These are phyloP conservation scores for Akanthomyces muscarius DNA, from an alignment of 2,329 filamentous ascomycete genomes.

Conservation along the genomic window DNA sequence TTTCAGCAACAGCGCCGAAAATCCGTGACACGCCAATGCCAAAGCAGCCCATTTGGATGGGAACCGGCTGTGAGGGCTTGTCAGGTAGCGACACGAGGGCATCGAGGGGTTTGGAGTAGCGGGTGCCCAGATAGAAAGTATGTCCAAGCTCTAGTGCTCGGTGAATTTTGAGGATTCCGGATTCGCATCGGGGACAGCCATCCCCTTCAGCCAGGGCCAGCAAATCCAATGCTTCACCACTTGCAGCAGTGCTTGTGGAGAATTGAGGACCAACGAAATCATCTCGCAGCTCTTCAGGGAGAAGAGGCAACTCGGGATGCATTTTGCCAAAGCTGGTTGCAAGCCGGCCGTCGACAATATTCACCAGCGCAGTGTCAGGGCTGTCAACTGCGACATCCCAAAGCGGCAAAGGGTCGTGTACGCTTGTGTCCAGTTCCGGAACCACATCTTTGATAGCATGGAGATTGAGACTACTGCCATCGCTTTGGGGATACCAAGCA, in stretches of 20 bases:
- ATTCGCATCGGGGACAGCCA: slow-evolving; percentile 64
- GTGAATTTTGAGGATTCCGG: slow-evolving; percentile 59
- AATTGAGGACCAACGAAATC: slow-evolving; percentile 5
- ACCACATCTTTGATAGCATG: slow-evolving; percentile 62
- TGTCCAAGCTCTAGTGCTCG: slow-evolving; percentile 87
- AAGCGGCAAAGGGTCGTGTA: slow-evolving; percentile 54
- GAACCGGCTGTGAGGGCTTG: slow-evolving; percentile 34
- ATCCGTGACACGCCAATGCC: slow-evolving; percentile 91
- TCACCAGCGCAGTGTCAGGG: slow-evolving; percentile 25
- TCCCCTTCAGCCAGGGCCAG: slow-evolving; percentile 65
- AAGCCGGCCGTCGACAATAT: slow-evolving; percentile 34
- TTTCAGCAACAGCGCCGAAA: slow-evolving; percentile 78
- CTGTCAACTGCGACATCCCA: slow-evolving; percentile 37
- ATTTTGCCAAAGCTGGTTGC: slow-evolving; percentile 24
- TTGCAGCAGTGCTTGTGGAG: slow-evolving; percentile 22
- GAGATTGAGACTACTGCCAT: slow-evolving; percentile 39
- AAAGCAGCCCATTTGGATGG: slow-evolving; percentile 92
- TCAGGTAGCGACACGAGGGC: slow-evolving; percentile 51
- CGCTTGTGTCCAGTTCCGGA: slow-evolving; percentile 65
- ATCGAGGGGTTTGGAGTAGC: slow-evolving; percentile 74
- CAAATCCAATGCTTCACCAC: slow-evolving; percentile 51
- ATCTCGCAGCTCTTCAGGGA: slow-evolving; percentile 20
- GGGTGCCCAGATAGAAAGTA: slow-evolving; percentile 88
- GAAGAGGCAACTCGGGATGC: slow-evolving; percentile 24
- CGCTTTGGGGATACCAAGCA: slow-evolving; percentile 57